Conservation (phyloP, 2,329 filamentous ascomycete genomes). For the Zopfia rhizophila region DNA sequence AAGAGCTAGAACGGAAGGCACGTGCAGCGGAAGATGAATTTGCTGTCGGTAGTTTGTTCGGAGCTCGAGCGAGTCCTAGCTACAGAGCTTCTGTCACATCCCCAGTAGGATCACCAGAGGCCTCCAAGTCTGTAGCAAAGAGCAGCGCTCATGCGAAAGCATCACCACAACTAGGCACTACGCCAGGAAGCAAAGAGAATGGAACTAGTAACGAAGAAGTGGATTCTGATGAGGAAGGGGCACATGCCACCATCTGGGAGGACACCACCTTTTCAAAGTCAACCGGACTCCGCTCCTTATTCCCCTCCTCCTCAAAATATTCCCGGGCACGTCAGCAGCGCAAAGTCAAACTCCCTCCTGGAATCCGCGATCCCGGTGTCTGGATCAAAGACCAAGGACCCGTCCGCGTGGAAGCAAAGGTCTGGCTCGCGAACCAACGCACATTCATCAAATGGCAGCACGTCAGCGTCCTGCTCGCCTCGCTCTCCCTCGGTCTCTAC, state of each 20-base stretch:
- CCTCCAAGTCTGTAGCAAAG: slow-evolving; percentile 34
- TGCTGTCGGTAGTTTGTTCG: slow-evolving; percentile 88
- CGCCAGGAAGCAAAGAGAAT: slow-evolving; percentile 40
- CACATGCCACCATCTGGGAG: slow-evolving; percentile 39
- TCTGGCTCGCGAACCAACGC: slow-evolving; percentile 98
- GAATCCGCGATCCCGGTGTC: slow-evolving; percentile 82
- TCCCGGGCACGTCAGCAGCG: slow-evolving; percentile 61
- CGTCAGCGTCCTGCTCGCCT: slow-evolving; percentile 86
- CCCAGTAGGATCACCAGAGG: slow-evolving; percentile 70
- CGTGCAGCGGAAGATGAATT: slow-evolving; percentile 87
- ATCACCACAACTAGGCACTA: slow-evolving; percentile 22
- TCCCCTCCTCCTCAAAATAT: slow-evolving; percentile 83
- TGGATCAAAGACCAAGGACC: slow-evolving; percentile 97
- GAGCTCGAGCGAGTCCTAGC: slow-evolving; percentile 54
- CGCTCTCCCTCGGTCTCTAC: slow-evolving; percentile 84
- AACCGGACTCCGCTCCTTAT: slow-evolving; percentile 73
- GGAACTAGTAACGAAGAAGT: slow-evolving; percentile 55
- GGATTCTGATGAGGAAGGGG: slow-evolving; percentile 62
- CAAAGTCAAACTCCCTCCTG: slow-evolving; percentile 76
- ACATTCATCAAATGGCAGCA: slow-evolving; percentile 99
- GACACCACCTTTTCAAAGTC: slow-evolving; percentile 58
- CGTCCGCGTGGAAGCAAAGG: slow-evolving; percentile 93
- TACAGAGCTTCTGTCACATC: slow-evolving; percentile 72
- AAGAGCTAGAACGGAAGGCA: slow-evolving; percentile 85
- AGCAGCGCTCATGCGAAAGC: slow-evolving; percentile 26